A percentile compares a stretch with the other conserved stretches of the same genome.
Evolutionary conservation across 208 protist genomes (phyloP).

Genomic region (Phytomonas sp.): DNA sequence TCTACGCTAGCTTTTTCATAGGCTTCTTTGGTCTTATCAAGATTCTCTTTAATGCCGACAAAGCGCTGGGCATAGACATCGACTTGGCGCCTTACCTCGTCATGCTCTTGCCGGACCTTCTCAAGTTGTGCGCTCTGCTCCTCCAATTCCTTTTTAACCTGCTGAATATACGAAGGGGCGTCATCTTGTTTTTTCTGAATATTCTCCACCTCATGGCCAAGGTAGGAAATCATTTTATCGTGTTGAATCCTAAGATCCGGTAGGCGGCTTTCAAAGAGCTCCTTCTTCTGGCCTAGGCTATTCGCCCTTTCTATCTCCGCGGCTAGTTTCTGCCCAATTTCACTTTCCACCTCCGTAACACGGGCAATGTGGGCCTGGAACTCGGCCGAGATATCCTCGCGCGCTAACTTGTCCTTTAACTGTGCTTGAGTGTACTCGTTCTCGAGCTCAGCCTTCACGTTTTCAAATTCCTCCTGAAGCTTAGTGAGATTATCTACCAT

Average conservation of each 20-base stretch:
- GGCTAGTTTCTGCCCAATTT: conserved; percentile 31
- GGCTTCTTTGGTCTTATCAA: conserved; percentile 35
- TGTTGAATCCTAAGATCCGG: background rate
- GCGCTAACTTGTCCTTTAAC: conserved; percentile 30
- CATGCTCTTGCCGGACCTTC: conserved; percentile 19
- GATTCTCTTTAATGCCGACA: conserved; percentile 33
- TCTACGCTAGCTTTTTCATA: conserved; percentile 49
- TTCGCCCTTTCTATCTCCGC: conserved; percentile 37
- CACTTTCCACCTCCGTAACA: background rate
- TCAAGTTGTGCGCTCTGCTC: conserved; percentile 23
- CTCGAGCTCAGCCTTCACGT: conserved; percentile 39
- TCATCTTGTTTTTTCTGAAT: conserved; percentile 30
- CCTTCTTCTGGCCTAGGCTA: conserved; percentile 20
- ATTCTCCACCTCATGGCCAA: conserved; percentile 32
- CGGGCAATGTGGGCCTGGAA: conserved; percentile 9
- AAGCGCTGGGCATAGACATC: conserved; percentile 38
- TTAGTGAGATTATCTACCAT: conserved; percentile 21
- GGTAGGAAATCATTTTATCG: background rate
- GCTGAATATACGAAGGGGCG: conserved; percentile 22
- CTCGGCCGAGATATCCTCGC: conserved; percentile 33
- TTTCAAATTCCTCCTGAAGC: conserved; percentile 29
- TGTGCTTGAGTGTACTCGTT: conserved; percentile 36
- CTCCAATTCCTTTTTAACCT: conserved; percentile 32
- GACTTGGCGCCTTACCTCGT: conserved; percentile 31
- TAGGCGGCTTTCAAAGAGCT: conserved; percentile 24